Evolutionary conservation across 495 filamentous ascomycete genomes (phyloP).

Genomic region (Xylaria flabelliformis): DNA sequence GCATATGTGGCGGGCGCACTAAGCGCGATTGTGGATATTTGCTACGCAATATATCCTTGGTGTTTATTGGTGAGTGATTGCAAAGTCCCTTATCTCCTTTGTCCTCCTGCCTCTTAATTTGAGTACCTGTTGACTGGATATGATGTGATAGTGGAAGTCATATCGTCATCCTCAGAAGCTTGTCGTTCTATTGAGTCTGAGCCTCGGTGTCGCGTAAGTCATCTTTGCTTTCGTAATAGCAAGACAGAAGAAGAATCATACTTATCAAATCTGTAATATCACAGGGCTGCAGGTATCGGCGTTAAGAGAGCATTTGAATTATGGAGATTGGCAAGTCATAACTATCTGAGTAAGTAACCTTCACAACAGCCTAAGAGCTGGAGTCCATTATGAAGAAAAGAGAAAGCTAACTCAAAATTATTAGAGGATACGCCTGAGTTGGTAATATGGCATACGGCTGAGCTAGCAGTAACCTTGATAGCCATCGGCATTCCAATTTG

Average conservation of each 20-base stretch:
- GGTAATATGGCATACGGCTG: constrained; percentile 16
- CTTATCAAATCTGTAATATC: neutral
- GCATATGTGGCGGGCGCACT: constrained; percentile 1
- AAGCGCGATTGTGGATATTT: constrained; percentile 2
- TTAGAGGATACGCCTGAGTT: constrained; percentile 10
- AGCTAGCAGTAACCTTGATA: constrained; percentile 16
- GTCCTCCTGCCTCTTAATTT: neutral
- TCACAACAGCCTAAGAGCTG: neutral
- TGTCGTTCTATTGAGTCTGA: constrained; percentile 3
- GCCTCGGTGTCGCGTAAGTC: constrained; percentile 13
- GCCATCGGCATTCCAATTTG: constrained; percentile 19
- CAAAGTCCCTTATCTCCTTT: neutral
- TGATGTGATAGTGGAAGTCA: neutral
- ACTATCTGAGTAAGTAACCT: constrained; percentile 9
- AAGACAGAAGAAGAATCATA: neutral
- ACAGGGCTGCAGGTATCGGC: constrained; percentile 7
- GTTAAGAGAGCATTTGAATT: constrained; percentile 8
- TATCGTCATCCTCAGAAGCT: neutral
- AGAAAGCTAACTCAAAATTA: neutral
- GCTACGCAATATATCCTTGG: constrained; percentile 14
- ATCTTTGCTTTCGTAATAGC: neutral
- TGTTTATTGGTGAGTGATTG: constrained; percentile 10
- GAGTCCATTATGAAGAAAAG: neutral
- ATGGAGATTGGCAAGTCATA: neutral
- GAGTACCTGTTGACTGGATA: neutral